These are phyloP conservation scores for Saturnispora gosingensis DNA, from an alignment of 805 yeast species.

Conservation along the genomic window DNA sequence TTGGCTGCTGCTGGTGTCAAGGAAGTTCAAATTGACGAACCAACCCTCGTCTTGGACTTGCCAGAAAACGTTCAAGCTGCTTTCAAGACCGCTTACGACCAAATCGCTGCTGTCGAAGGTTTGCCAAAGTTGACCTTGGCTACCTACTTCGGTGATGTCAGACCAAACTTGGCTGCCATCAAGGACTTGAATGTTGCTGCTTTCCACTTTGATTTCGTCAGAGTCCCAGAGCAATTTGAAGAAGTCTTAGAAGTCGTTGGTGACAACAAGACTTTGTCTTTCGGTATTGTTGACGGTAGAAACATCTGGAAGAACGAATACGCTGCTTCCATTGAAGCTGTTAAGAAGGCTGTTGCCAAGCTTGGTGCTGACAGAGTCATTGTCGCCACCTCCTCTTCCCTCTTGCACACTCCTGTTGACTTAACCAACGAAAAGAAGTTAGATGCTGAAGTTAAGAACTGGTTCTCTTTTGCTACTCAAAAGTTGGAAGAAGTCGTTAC, in stretches of 20 bases:
- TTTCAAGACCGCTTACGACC: slow-evolving; percentile 80
- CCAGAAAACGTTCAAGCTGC: slow-evolving; percentile 77
- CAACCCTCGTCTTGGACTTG: slow-evolving; percentile 88
- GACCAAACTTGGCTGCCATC: slow-evolving; percentile 89
- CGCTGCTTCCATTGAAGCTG: slow-evolving; percentile 73
- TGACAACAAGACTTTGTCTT: slow-evolving; percentile 74
- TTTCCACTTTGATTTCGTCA: slow-evolving; percentile 92
- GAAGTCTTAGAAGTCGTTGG: slow-evolving; percentile 61
- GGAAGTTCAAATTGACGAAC: slow-evolving; percentile 95
- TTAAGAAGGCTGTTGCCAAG: slow-evolving; percentile 73
- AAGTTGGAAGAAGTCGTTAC: slow-evolving; percentile 86
- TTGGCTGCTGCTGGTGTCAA: slow-evolving; percentile 92
- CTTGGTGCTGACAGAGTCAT: slow-evolving; percentile 80
- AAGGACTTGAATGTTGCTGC: slow-evolving; percentile 88
- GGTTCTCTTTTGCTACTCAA: slow-evolving; percentile 98
- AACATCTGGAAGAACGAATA: slow-evolving; percentile 99
- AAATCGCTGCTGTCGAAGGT: slow-evolving; percentile 55
- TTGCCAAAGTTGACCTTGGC: slow-evolving; percentile 77
- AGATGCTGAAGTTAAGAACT: slow-evolving; percentile 84
- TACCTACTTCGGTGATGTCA: slow-evolving; percentile 96
- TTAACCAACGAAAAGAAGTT: slow-evolving; percentile 86
- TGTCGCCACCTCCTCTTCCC: slow-evolving; percentile 93
- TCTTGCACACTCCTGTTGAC: slow-evolving; percentile 98
- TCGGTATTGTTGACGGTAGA: slow-evolving; percentile 98
- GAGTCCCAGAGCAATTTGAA: slow-evolving; percentile 93